Evolutionary conservation across 768 basidiomycete genomes (phyloP).

Genomic region (Rhizopogon roseolus): DNA sequence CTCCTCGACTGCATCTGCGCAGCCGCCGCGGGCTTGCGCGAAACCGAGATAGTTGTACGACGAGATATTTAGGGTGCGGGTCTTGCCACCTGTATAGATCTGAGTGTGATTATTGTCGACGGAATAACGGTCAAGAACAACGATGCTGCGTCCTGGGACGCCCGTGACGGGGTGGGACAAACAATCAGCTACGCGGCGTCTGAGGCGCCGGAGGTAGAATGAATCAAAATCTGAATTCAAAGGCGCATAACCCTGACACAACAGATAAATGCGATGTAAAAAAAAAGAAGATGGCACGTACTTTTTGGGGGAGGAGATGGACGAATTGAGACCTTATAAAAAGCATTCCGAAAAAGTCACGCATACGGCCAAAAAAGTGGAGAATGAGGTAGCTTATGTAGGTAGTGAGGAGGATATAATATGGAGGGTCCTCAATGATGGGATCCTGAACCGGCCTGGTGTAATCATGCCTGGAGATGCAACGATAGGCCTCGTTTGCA

Average conservation of each 20-base stretch:
- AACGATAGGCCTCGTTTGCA: slow-evolving; percentile 69
- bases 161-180: slow-evolving; percentile 92
- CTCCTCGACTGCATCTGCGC: slow-evolving; percentile 92
- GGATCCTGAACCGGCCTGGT: slow-evolving; percentile 42
- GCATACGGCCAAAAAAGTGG: slow-evolving; percentile 86
- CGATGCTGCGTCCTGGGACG: slow-evolving; percentile 91
- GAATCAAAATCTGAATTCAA: slow-evolving; percentile 98
- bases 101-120: slow-evolving; percentile 79
- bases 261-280: slow-evolving; percentile 1
- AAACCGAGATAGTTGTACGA: slow-evolving; percentile 99
- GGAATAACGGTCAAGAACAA: slow-evolving; percentile 79
- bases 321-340: slow-evolving; percentile 56
- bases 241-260: slow-evolving; percentile 83
- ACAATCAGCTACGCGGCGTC: slow-evolving; percentile 92
- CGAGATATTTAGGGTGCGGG: slow-evolving; percentile 92
- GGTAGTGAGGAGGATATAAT: slow-evolving; percentile 87
- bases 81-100: slow-evolving; percentile 69
- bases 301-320: slow-evolving; percentile 80
- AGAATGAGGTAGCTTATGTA: slow-evolving; percentile 93
- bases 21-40: slow-evolving; percentile 87
- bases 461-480: slow-evolving; percentile 55
- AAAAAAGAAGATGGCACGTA: slow-evolving; percentile 36
- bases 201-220: slow-evolving; percentile 96
- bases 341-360: slow-evolving; percentile 93
- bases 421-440: slow-evolving; percentile 81